Conservation (phyloP, 2,329 filamentous ascomycete genomes). For the Talaromyces sp. region DNA sequence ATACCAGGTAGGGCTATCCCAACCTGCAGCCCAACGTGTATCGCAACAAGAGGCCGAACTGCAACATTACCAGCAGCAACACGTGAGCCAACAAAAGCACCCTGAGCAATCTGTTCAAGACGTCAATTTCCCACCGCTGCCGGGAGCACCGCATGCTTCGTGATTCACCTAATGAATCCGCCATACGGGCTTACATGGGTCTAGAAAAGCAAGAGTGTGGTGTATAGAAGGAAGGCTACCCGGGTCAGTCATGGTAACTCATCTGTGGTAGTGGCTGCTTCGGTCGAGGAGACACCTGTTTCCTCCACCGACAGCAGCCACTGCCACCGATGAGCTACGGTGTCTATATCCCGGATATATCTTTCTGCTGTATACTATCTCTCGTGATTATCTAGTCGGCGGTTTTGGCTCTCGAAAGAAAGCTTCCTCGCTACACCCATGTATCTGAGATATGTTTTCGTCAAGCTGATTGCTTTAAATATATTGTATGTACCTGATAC, state of each 20-base stretch:
- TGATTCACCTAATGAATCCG: background rate
- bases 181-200: background rate
- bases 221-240: background rate
- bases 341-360: background rate
- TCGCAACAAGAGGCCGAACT: background rate
- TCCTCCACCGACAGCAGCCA: constrained; percentile 1
- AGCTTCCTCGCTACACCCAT: background rate
- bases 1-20: background rate
- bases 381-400: background rate
- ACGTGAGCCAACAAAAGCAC: background rate
- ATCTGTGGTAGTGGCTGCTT: constrained; percentile 5
- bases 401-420: background rate
- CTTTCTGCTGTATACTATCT: background rate
- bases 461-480: background rate
- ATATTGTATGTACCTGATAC: background rate
- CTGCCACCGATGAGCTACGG: constrained; percentile 1
- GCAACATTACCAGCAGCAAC: background rate
- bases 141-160: constrained; percentile 5
- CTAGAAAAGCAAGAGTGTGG: background rate
- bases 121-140: background rate
- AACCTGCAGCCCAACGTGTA: background rate
- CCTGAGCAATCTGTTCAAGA: background rate
- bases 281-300: background rate
- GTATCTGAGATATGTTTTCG: too few species aligned
- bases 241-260: background rate